Evolutionary conservation across 2,329 filamentous ascomycete genomes (phyloP).

Genomic region (Venturia nashicola): DNA sequence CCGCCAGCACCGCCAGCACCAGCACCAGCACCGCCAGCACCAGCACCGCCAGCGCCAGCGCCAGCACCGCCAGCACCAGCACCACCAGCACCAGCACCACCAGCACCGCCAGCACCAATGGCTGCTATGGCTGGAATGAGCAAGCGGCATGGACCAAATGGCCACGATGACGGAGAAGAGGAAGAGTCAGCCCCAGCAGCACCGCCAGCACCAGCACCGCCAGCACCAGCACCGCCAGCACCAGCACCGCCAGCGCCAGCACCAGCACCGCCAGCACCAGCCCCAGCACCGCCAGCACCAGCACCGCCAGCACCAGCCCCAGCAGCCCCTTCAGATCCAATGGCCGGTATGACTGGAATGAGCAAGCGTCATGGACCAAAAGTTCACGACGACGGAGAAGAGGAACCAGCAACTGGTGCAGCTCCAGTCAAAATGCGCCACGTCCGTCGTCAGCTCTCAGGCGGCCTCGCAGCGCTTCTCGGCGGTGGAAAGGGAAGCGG

Average conservation of each 20-base stretch:
- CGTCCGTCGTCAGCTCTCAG: not conserved
- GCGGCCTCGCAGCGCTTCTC: not conserved
- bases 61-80: too few relatives aligned
- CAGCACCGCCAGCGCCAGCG: too few relatives aligned
- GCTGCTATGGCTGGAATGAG: not conserved
- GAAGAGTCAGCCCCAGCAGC: not conserved
- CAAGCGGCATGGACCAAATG: not conserved
- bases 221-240: too few relatives aligned
- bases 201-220: too few relatives aligned
- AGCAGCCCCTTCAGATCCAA: too few relatives aligned
- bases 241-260: too few relatives aligned
- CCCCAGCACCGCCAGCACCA: too few relatives aligned
- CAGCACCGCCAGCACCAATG: not conserved
- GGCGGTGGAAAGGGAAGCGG: not conserved
- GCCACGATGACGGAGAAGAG: not conserved
- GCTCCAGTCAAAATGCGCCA: not conserved
- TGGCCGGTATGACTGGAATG: not conserved
- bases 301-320: not conserved
- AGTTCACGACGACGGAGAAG: not conserved
- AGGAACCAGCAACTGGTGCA: not conserved
- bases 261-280: too few relatives aligned
- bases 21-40: too few relatives aligned
- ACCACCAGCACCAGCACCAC: not conserved
- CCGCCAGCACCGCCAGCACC: too few relatives aligned
- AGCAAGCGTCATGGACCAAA: not conserved